phyloP scores from a whole-genome alignment of 148 eudicot species.

The Nepenthes gracilis region DNA sequence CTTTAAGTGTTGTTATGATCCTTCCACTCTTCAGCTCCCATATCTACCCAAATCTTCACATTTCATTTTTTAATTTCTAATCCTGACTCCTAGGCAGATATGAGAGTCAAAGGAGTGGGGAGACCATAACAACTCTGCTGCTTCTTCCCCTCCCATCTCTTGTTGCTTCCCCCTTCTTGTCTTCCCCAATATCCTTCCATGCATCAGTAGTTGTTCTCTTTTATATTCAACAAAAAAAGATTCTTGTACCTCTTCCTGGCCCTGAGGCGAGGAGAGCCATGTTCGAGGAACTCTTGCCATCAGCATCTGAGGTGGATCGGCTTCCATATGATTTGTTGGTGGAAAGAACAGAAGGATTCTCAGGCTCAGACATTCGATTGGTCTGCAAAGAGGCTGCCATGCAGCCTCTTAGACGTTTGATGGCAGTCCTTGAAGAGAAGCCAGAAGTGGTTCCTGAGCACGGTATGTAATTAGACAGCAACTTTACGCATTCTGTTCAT shows the following conservation, averaged over 20 bases:
- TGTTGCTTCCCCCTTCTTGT: too few relatives aligned
- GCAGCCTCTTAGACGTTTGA: slow-evolving; percentile 90
- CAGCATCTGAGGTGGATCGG: slow-evolving; percentile 27
- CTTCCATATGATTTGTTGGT: slow-evolving; percentile 76
- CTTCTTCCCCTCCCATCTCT: too few relatives aligned
- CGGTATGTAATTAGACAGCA: slow-evolving; percentile 35
- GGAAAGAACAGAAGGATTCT: slow-evolving; percentile 75
- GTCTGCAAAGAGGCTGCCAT: slow-evolving; percentile 98
- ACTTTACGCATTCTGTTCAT: too few relatives aligned
- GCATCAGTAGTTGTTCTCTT: slow-evolving; percentile 3
- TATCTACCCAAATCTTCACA: too few relatives aligned
- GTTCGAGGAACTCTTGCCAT: slow-evolving; percentile 84
- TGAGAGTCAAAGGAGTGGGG: too few relatives aligned
- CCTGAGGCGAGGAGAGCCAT: slow-evolving; percentile 87
- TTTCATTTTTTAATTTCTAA: too few relatives aligned
- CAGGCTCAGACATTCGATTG: slow-evolving; percentile 89
- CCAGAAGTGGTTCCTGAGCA: slow-evolving; percentile 65
- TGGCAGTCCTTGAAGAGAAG: slow-evolving; percentile 62
- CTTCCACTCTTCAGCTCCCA: too few relatives aligned
- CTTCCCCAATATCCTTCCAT: too few relatives aligned
- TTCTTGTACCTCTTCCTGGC: slow-evolving; percentile 95
- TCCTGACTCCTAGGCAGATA: too few relatives aligned
- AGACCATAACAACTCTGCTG: too few relatives aligned
- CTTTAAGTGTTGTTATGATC: too few relatives aligned
- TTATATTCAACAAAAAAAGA: slow-evolving; percentile 30